Percentiles rank a stretch among this genome's conserved stretches.
These are phyloP conservation scores for Pseudocohnilembus persalinus DNA, from an alignment of 169 alveolate genomes.

Conservation along the genomic window DNA sequence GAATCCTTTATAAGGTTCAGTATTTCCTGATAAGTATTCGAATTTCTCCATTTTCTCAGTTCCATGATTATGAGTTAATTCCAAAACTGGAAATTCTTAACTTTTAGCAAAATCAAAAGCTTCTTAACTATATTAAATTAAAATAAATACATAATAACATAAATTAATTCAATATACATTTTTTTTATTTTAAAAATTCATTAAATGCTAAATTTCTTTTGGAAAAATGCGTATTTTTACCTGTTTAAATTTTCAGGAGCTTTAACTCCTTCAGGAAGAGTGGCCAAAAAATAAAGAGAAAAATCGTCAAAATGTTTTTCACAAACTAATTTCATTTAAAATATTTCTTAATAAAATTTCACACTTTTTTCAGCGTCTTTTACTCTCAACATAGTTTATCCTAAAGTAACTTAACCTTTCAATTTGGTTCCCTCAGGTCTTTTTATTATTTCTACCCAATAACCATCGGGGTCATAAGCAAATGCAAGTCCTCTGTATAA, in stretches of 20 bases:
- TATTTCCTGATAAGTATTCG: constrained; percentile 71
- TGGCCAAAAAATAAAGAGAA: constrained; percentile 72
- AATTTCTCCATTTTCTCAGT: constrained; percentile 62
- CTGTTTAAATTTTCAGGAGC: constrained; percentile 53
- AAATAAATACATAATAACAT: no score
- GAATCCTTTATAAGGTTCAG: constrained; percentile 73
- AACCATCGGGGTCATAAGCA: constrained; percentile 76
- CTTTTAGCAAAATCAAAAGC: background rate
- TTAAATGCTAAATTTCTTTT: no score
- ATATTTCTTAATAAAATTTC: constrained; percentile 52
- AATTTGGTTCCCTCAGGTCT: constrained; percentile 37
- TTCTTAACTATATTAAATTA: background rate
- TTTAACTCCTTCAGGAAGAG: constrained; percentile 58
- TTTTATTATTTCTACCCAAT: constrained; percentile 71
- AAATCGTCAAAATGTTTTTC: constrained; percentile 30
- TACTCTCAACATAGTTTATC: constrained; percentile 77
- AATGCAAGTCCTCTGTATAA: constrained; percentile 51
- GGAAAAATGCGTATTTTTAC: constrained; percentile 37
- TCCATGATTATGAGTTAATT: background rate
- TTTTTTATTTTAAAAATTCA: no score
- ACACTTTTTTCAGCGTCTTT: constrained; percentile 62
- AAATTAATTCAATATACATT: background rate
- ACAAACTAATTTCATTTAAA: constrained; percentile 58
- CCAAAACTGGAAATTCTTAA: background rate
- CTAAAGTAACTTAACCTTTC: constrained; percentile 56